Conservation (phyloP, 2,329 filamentous ascomycete species). For the Endothia cerciana region DNA sequence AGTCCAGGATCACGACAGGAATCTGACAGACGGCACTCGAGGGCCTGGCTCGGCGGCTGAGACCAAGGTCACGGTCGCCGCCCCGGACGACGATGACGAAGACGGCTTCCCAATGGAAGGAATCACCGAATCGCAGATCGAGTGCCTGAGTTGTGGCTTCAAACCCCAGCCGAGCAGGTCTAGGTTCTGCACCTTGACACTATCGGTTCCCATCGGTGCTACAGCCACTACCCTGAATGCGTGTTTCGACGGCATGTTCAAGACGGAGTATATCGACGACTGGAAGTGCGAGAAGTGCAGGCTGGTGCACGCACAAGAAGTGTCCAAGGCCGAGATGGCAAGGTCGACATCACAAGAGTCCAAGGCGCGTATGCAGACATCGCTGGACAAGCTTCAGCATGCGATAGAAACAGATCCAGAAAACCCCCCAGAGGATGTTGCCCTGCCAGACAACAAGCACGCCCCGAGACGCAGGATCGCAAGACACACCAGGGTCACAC, state of each 20-base stretch:
- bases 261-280: slow-evolving; percentile 94
- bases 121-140: slow-evolving; percentile 88
- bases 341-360: slow-evolving; percentile 57
- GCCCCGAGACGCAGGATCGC: slow-evolving; percentile 85
- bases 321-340: slow-evolving; percentile 63
- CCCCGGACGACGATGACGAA: slow-evolving; percentile 52
- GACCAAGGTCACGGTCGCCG: slow-evolving; percentile 26
- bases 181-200: slow-evolving; percentile 87
- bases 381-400: slow-evolving; percentile 67
- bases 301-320: slow-evolving; percentile 75
- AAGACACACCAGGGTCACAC: slow-evolving; percentile 83
- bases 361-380: slow-evolving; percentile 54
- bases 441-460: slow-evolving; percentile 72
- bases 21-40: slow-evolving; percentile 31
- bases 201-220: slow-evolving; percentile 83
- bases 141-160: slow-evolving; percentile 88
- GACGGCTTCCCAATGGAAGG: slow-evolving; percentile 92
- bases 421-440: slow-evolving; percentile 69
- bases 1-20: slow-evolving; percentile 25
- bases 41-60: slow-evolving; percentile 21
- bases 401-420: slow-evolving; percentile 85
- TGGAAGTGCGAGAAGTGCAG: slow-evolving; percentile 95
- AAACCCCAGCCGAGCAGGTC: slow-evolving; percentile 83
- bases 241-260: slow-evolving; percentile 93
- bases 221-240: slow-evolving; percentile 79